Base-by-base conservation (phyloP, 139 green algal genomes). In the Picocystis salinarum region DNA sequence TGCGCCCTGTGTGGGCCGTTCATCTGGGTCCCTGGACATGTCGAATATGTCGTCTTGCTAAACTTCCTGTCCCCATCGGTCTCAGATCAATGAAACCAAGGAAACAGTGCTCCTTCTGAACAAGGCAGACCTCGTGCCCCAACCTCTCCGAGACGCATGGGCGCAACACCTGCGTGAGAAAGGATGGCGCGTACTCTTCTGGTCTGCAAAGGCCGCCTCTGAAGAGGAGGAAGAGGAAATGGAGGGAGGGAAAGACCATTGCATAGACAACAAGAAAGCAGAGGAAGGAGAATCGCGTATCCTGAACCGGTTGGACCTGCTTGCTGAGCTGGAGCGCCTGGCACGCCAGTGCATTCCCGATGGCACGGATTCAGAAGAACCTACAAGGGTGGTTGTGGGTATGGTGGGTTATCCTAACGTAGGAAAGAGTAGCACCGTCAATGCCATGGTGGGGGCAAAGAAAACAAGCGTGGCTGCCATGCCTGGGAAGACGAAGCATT, bases 401-500 rank as follows among this genome's bases (percentile, higher is more conserved):
- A 55, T 93, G 30, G 86, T 92, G 3, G 87, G 87, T 37, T 98
- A 93, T 57, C 87, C 87, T 39, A 98, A 98, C 67, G 86, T 96
- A n/a, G 86, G 86, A 29, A 91, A 91, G 60, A 77, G 62, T 4
- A 76, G 61, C 17, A 91, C 75, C 39, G 80, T 91, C 53, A 98
- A 98, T 52, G 89, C 87, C 2, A 59, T 98, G 12, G 85, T 93
- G 61, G 87, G 86, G 4, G 53, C 58, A 34, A 98, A 97, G 54
- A 93, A 91, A 59, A 93, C 86, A 1, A 75, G 75, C 0, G 88
- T 98, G 12, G 77, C 79, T 23, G 56, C 85, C 5, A 98, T 88
- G 4, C 87, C 87, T 0, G 87, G 87, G 52, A 96, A 94, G 58
- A 98, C 87, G 20, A 97, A 98, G 67, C 89, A 98, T 63, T 98